These are phyloP conservation scores for Hymenoscyphus infarciens DNA, from an alignment of 2,329 filamentous ascomycete species.

Conservation along the genomic window DNA sequence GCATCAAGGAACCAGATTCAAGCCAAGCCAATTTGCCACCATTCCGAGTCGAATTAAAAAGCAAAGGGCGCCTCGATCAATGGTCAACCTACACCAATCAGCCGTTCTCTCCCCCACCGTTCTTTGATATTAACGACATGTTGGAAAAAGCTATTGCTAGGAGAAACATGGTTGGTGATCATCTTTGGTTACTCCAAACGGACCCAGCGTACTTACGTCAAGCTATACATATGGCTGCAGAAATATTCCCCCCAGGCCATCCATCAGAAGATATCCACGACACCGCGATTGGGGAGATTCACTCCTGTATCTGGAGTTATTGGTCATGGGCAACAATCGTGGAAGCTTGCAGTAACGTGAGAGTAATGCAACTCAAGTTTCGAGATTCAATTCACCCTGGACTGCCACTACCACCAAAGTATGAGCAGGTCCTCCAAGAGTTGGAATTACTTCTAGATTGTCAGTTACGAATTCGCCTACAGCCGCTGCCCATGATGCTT, in stretches of 20 bases:
- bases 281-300: neutral
- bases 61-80: neutral
- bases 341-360: conserved; percentile 8
- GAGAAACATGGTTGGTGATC: conserved; percentile 5
- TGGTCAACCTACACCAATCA: conserved; percentile 16
- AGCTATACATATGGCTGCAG: conserved; percentile 1
- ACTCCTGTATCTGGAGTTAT: conserved; percentile 7
- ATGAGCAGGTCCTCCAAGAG: conserved; percentile 9
- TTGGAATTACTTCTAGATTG: conserved; percentile 9
- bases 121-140: conserved; percentile 12
- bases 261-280: conserved; percentile 4
- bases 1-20: neutral
- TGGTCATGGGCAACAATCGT: conserved; percentile 13
- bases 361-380: conserved; percentile 5
- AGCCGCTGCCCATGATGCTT: conserved; percentile 3
- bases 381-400: conserved; percentile 10
- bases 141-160: conserved; percentile 6
- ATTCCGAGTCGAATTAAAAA: conserved; percentile 5
- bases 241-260: neutral
- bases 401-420: conserved; percentile 8
- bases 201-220: conserved; percentile 13
- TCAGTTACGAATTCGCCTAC: neutral
- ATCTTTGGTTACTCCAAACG: conserved; percentile 17
- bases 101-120: conserved; percentile 12
- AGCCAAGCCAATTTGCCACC: neutral